A percentile compares a stretch with the other conserved stretches of the same genome.
Evolutionary conservation across 306 rosid genomes (phyloP).

Genomic region (Sindora glabra): DNA sequence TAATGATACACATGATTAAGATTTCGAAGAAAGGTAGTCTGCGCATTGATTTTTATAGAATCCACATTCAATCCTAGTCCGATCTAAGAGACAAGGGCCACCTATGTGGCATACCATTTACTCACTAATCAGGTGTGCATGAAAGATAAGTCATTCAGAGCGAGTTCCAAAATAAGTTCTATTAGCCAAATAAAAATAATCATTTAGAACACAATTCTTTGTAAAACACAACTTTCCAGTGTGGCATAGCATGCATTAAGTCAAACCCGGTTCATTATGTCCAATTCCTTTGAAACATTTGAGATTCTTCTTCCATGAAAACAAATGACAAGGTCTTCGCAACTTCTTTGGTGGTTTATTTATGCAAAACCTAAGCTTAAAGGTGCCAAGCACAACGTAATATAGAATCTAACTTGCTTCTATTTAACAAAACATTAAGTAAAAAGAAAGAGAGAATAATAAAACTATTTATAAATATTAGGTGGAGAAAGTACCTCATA

Average conservation of each 20-base stretch:
- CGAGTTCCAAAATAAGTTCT: neutral
- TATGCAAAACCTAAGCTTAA: neutral
- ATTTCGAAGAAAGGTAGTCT: no score
- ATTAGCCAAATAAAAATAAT: neutral
- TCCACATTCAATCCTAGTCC: no score
- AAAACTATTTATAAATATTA: no score
- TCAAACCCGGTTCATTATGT: no score
- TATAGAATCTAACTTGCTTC: neutral
- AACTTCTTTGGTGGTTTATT: neutral
- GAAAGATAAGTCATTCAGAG: neutral
- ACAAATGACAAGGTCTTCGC: no score
- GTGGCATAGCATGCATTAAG: no score
- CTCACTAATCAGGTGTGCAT: neutral
- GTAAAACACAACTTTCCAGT: no score
- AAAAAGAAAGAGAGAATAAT: slow-evolving; percentile 1
- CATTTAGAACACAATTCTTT: neutral
- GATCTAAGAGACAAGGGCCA: neutral
- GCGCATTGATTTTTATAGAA: no score
- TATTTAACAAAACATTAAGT: neutral
- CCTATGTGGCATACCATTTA: neutral
- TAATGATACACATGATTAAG: no score
- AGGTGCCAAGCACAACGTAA: neutral
- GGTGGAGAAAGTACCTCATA: slow-evolving; percentile 58
- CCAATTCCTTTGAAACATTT: neutral
- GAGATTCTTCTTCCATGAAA: no score